These are phyloP conservation scores for Thalassiosira exigua DNA, from an alignment of 352 stramenopile genomes.

Conservation along the genomic window DNA sequence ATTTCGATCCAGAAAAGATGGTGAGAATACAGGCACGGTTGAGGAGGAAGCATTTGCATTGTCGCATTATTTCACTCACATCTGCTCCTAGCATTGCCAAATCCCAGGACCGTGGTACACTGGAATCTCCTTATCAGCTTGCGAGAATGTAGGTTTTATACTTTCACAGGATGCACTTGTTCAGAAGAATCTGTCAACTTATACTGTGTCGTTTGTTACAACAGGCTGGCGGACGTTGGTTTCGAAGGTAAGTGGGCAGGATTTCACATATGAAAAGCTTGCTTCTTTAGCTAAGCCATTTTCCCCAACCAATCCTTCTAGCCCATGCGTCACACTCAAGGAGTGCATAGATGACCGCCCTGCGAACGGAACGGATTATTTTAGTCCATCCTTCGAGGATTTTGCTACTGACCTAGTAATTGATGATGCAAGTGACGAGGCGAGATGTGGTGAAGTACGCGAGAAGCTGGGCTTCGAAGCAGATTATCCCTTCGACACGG, in stretches of 20 bases:
- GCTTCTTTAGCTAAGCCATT: too few relatives aligned
- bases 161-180: too few relatives aligned
- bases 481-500: slow-evolving; percentile 33
- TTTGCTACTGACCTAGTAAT: slow-evolving; percentile 23
- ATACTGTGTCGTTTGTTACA: too few relatives aligned
- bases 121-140: slow-evolving; percentile 32
- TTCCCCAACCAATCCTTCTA: too few relatives aligned
- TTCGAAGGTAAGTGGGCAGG: too few relatives aligned
- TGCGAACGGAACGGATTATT: slow-evolving; percentile 15
- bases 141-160: slow-evolving; percentile 44
- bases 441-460: slow-evolving; percentile 19
- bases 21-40: too few relatives aligned
- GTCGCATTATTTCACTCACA: slow-evolving; percentile 19
- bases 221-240: too few relatives aligned
- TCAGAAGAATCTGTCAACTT: too few relatives aligned
- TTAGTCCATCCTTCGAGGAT: slow-evolving; percentile 25
- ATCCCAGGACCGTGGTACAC: slow-evolving; percentile 29
- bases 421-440: slow-evolving; percentile 22
- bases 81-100: slow-evolving; percentile 27
- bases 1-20: too few relatives aligned
- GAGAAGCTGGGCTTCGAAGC: slow-evolving; percentile 20
- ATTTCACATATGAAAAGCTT: too few relatives aligned
- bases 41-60: neutral
- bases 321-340: slow-evolving; percentile 37
- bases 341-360: slow-evolving; percentile 15